Evolutionary conservation across 2,329 filamentous ascomycete species (phyloP).

Genomic region (Trichoderma atrobrunneum): DNA sequence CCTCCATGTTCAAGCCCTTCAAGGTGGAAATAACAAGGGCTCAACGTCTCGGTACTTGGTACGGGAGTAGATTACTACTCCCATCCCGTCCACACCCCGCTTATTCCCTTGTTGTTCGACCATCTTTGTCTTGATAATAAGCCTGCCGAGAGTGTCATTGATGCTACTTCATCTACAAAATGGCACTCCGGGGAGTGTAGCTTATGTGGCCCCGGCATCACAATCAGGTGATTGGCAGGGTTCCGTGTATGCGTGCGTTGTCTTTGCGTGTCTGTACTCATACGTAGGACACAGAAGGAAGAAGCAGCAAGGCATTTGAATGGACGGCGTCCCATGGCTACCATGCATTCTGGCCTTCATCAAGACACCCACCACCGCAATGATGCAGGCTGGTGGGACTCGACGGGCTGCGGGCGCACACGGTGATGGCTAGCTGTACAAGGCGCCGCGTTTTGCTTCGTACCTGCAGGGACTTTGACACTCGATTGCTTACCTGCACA

Average conservation of each 20-base stretch:
- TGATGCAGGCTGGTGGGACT: neutral
- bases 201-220: conserved; percentile 2
- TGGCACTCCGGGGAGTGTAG: neutral
- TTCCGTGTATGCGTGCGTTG: conserved; percentile 1
- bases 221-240: conserved; percentile 8
- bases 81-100: neutral
- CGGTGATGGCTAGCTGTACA: neutral
- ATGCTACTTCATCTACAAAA: conserved; percentile 5
- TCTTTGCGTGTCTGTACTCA: neutral
- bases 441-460: neutral
- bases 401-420: neutral
- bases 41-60: neutral
- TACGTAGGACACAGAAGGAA: neutral
- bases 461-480: neutral
- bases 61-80: neutral
- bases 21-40: neutral
- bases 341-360: neutral
- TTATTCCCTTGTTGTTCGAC: neutral
- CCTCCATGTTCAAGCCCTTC: neutral
- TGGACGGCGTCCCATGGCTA: neutral
- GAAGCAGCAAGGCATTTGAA: neutral
- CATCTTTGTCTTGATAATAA: neutral
- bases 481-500: neutral
- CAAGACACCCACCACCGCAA: neutral
- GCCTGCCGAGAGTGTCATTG: neutral